Evolutionary conservation across 2,329 filamentous ascomycete genomes (phyloP), one percentile per base, ranked within the genome.

Genomic region (Cercospora zeina): DNA sequence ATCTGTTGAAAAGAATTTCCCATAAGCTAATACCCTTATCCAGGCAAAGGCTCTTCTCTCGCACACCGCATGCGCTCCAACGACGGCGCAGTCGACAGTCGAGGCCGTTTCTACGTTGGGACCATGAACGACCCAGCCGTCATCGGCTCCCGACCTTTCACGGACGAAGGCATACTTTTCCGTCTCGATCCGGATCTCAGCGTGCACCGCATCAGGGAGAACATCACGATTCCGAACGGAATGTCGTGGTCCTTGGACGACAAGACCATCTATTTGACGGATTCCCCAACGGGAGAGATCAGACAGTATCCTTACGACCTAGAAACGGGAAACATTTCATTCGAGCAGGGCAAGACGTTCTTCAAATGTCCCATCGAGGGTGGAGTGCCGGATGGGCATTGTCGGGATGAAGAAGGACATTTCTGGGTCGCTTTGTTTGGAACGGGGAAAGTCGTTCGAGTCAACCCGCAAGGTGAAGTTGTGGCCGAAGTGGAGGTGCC

Each of bases 391-490:
- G 93, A 97, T 76, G 93, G 93, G 1, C 93, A 93, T 77, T 87
- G 88, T 65, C 84, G 96, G 71, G 93, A 97, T 72, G 84, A 83
- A 47, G 86, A 96, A 59, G 92, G 91, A n/a, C 88, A 89, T 78
- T 82, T 96, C 71, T 97, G 93, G 93, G 87, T 89, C 64, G 90
- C 91, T 7, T 81, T 95, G n/a, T 95, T 91, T 73, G 91, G 91
- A 58, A 89, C 89, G 65, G 81, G 84, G 62, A 84, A 86, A 63
- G 90, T 96, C 24, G 78, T 96, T 67, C 86, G 89, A 74, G 88
- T 96, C 71, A 85, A 83, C 53, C 85, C 87, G 4, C 76, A 83
- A 55, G 91, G 91, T 2, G 79, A 87, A 70, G 77, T 96, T 31
- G 80, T 93, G 4, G 91, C 90, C 6, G 85, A 91, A 77, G 82